Conservation (phyloP, 768 basidiomycete species). For the Clitopilus passeckerianus region DNA sequence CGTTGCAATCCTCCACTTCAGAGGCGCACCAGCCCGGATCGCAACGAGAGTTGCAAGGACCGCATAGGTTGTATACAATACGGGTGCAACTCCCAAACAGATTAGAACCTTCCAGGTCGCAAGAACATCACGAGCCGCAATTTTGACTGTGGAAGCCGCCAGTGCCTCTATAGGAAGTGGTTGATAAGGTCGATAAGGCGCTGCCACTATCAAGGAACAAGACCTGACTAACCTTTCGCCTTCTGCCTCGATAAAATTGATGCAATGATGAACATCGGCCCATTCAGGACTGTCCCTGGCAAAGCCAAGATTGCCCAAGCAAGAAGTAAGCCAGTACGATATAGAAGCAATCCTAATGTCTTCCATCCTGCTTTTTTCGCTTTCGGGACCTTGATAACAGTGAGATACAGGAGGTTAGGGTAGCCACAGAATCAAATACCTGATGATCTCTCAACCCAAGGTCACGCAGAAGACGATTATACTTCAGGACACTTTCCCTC, state of each 20-base stretch:
- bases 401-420: not conserved
- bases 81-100: slow-evolving; percentile 83
- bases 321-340: slow-evolving; percentile 71
- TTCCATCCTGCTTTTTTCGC: slow-evolving; percentile 87
- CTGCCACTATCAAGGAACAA: not conserved
- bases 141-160: slow-evolving; percentile 91
- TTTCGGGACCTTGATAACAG: slow-evolving; percentile 62
- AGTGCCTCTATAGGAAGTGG: slow-evolving; percentile 69
- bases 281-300: slow-evolving; percentile 88
- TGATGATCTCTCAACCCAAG: slow-evolving; percentile 94
- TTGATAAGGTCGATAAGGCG: not conserved
- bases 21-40: slow-evolving; percentile 57
- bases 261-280: slow-evolving; percentile 89
- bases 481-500: slow-evolving; percentile 75
- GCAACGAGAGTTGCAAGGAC: slow-evolving; percentile 71
- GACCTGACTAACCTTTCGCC: slow-evolving; percentile 61
- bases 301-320: slow-evolving; percentile 84
- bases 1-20: slow-evolving; percentile 64
- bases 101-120: slow-evolving; percentile 98
- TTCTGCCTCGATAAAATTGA: slow-evolving; percentile 85
- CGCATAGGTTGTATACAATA: slow-evolving; percentile 82
- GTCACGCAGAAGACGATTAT: slow-evolving; percentile 84
- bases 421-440: slow-evolving; percentile 31
- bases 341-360: slow-evolving; percentile 75
- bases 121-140: slow-evolving; percentile 93